phyloP scores from a whole-genome alignment of 78 protist genomes.

The Dictyostelium purpureum region DNA sequence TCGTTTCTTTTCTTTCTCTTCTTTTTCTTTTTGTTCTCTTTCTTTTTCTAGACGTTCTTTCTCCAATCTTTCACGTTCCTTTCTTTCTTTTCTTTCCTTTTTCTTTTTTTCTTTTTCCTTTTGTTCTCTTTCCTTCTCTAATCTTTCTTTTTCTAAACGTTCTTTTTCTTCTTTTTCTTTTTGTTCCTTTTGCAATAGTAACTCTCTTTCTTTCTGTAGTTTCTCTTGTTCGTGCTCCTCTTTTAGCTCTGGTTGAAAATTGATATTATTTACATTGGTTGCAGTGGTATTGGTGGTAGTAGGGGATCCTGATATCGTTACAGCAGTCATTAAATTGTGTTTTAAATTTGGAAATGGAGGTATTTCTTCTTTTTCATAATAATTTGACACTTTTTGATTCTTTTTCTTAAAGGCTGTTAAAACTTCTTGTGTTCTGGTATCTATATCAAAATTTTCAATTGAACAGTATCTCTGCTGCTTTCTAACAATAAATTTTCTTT shows the following conservation, averaged over 20 bases:
- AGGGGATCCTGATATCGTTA: not conserved
- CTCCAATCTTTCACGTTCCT: not conserved
- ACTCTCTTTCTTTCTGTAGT: not conserved
- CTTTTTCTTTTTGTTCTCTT: not conserved
- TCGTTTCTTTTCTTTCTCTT: not conserved
- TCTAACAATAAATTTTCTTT: constrained; percentile 43
- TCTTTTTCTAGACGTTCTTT: not conserved
- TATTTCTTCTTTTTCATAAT: constrained; percentile 48
- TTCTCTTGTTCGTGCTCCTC: not conserved
- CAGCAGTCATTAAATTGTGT: not conserved
- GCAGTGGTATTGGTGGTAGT: not conserved
- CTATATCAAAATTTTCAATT: constrained; percentile 23
- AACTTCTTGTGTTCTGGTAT: constrained; percentile 11
- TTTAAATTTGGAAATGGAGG: not conserved
- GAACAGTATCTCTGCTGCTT: constrained; percentile 7
- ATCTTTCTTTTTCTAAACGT: not conserved
- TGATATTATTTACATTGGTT: not conserved
- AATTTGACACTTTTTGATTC: constrained; percentile 22
- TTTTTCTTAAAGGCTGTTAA: constrained; percentile 19
- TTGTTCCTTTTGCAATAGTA: too few relatives aligned
- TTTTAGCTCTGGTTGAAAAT: not conserved
- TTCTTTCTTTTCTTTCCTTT: not conserved
- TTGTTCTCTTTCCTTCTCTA: not conserved
- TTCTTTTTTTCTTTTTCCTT: not conserved
- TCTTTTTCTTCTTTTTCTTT: not conserved